Percentiles rank a stretch among this genome's conserved stretches.
Evolutionary conservation across 2,329 filamentous ascomycete species (phyloP).

Genomic region (Aspergillus chevalieri): DNA sequence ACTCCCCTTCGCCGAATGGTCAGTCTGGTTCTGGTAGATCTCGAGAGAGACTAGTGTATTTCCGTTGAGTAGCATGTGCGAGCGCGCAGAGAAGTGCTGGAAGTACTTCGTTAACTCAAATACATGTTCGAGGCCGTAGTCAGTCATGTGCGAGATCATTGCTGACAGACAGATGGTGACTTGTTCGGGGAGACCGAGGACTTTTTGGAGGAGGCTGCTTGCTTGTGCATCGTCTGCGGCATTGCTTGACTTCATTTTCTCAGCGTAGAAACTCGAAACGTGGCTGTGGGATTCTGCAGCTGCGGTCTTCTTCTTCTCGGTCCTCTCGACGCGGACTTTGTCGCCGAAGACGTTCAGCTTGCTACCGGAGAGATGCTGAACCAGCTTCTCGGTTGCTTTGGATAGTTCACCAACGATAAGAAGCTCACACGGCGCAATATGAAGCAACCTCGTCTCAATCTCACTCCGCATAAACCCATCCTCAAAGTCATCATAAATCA

Average conservation of each 20-base stretch:
- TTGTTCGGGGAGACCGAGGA: slow-evolving; percentile 74
- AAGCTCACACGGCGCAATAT: slow-evolving; percentile 94
- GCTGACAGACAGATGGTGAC: slow-evolving; percentile 89
- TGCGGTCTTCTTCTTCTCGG: slow-evolving; percentile 70
- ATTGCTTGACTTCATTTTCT: slow-evolving; percentile 63
- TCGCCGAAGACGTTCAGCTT: slow-evolving; percentile 91
- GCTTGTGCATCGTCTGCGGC: slow-evolving; percentile 50
- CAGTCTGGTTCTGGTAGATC: slow-evolving; percentile 91
- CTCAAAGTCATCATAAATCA: slow-evolving; percentile 92
- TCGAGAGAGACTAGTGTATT: slow-evolving; percentile 92
- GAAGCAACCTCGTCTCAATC: slow-evolving; percentile 87
- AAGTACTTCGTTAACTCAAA: slow-evolving; percentile 97
- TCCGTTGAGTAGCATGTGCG: slow-evolving; percentile 93
- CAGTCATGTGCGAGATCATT: slow-evolving; percentile 88
- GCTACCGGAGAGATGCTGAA: slow-evolving; percentile 82
- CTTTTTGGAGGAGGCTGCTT: slow-evolving; percentile 70
- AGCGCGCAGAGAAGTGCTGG: slow-evolving; percentile 85
- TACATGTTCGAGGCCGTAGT: slow-evolving; percentile 91
- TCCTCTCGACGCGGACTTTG: slow-evolving; percentile 74
- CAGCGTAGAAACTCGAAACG: slow-evolving; percentile 87
- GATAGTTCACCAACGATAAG: slow-evolving; percentile 87
- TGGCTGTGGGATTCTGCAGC: slow-evolving; percentile 80
- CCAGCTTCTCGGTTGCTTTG: slow-evolving; percentile 83
- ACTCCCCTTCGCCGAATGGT: slow-evolving; percentile 76
- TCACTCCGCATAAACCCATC: slow-evolving; percentile 97